Evolutionary conservation across 2,329 filamentous ascomycete species (phyloP), one percentile per base, ranked within the genome.

Genomic region (Sporothrix brunneoviolacea): DNA sequence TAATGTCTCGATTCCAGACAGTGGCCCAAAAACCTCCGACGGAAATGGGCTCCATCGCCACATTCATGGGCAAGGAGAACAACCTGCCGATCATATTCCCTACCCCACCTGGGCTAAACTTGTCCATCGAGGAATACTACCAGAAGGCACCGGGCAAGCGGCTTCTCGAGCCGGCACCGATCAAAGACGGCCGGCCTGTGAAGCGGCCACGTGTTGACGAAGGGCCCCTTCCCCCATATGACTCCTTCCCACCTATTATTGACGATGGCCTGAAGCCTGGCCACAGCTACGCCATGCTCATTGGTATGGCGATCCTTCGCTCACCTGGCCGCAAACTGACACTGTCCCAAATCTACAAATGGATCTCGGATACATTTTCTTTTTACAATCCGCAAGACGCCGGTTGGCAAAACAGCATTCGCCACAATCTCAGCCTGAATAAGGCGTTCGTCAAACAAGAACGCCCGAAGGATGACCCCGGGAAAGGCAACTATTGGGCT

Each of bases 371-470:
- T 65, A 91, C 85, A 16, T 97, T 87, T 65, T 83, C 80, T 5
- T 96, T 91, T 69, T 98, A 97, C 72, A 84, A 80, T 59, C 79
- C 82, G 38, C 80, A 84, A 50, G 90, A 96, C 61, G 83, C 87
- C 10, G 91, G 93, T 56, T 98, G 93, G 93, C 91, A 97, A 69
- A 98, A 98, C 68, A 97, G 93, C 71, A 98, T 98, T 65, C 86
- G 93, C 30, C 93, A 98, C 69, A 98, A 98, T 60, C 81, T 98
- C 30, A 96, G 91, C 63, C 75, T 98, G 39, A 95, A 96, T 75
- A 97, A 97, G 70, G 88, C 88, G 41, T 97, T 97, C 63, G 83
- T 91, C 65, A 97, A 97, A 71, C 86, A 95, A 63, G 91, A 96
- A 67, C 81, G 93, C 53, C 90, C 91, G 51, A 97, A 97, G 74